Evolutionary conservation across 441 rosid genomes (phyloP).

Genomic region (Pelargonium australe): DNA sequence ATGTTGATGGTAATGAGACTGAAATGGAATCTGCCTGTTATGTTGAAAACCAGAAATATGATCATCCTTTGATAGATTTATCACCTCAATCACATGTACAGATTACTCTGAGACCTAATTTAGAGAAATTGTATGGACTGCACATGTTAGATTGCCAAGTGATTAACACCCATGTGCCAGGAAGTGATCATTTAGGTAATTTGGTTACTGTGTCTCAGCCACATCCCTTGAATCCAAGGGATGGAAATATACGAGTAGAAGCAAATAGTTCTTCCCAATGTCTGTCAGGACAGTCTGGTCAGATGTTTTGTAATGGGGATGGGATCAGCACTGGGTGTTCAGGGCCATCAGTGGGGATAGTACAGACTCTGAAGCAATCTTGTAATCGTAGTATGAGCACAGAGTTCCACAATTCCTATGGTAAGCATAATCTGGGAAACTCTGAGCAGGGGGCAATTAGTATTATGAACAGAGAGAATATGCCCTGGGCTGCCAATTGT

Average conservation of each 20-base stretch:
- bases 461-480: slow-evolving; percentile 31
- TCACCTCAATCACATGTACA: slow-evolving; percentile 12
- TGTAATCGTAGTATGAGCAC: background rate
- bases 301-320: background rate
- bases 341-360: slow-evolving; percentile 1
- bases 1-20: background rate
- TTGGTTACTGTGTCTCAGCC: slow-evolving; percentile 1
- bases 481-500: slow-evolving; percentile 16
- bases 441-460: background rate
- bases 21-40: background rate
- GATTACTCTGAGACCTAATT: background rate
- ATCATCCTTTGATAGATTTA: slow-evolving; percentile 16
- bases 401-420: slow-evolving; percentile 1
- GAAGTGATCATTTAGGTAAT: slow-evolving; percentile 5
- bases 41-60: background rate
- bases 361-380: slow-evolving; percentile 13
- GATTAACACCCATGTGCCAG: background rate
- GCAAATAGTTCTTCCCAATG: slow-evolving; percentile 1
- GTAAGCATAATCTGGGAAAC: slow-evolving; percentile 11
- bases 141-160: slow-evolving; percentile 1
- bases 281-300: slow-evolving; percentile 6
- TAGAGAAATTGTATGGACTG: slow-evolving; percentile 2
- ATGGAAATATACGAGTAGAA: slow-evolving; percentile 19
- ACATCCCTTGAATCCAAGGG: slow-evolving; percentile 23
- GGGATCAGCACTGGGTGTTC: background rate